Percentiles rank a stretch among this genome's conserved stretches.
Evolutionary conservation across 2,329 filamentous ascomycete species (phyloP).

Genomic region (Pseudocercospora vitis): DNA sequence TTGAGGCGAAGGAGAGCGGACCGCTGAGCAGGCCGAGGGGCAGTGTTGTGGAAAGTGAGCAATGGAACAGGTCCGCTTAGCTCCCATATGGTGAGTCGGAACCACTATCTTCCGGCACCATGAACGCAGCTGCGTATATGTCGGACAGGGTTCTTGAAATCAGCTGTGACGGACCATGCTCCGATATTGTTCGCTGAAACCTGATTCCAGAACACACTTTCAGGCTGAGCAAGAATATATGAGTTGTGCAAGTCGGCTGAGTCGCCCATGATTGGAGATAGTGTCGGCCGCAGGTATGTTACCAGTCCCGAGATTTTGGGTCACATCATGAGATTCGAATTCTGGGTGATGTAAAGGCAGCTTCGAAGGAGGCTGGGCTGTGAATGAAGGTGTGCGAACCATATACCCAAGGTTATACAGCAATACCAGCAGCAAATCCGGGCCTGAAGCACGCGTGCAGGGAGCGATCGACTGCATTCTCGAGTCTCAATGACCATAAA

Average conservation of each 20-base stretch:
- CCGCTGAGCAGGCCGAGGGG: neutral
- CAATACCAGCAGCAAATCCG: no score
- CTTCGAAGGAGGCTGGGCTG: neutral
- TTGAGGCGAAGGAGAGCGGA: neutral
- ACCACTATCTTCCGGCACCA: neutral
- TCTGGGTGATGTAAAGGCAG: no score
- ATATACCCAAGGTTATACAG: neutral
- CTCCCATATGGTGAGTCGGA: neutral
- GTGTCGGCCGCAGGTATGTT: neutral
- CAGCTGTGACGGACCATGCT: neutral
- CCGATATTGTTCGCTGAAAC: neutral
- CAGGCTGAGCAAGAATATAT: neutral
- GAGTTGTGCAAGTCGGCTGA: conserved; percentile 2
- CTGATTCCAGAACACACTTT: neutral
- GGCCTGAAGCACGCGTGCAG: conserved; percentile 1
- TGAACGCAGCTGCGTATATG: neutral
- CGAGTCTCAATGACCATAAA: no score
- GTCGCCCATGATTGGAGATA: neutral
- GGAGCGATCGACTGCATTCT: no score
- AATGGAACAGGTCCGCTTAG: neutral
- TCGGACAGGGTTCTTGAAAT: neutral
- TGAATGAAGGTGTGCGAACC: neutral
- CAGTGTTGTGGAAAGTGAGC: neutral
- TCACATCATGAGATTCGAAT: no score
- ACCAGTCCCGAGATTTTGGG: neutral